Conservation (phyloP, 176 grass and related monocot genomes). For the Tillandsia leiboldiana region DNA sequence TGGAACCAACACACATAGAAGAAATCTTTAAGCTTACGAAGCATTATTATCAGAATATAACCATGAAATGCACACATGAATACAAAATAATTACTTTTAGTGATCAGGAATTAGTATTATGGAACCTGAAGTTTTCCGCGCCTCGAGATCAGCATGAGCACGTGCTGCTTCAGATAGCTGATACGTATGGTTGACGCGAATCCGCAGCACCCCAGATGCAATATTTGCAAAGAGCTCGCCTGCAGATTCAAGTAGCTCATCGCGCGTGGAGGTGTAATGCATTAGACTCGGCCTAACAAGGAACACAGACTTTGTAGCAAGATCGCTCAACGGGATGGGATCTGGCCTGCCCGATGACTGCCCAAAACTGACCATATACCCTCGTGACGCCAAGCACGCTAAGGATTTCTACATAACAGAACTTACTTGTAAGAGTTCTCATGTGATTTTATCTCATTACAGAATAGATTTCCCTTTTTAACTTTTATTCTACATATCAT, state of each 20-base stretch:
- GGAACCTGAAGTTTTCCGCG: conserved; percentile 46
- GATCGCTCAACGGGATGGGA: conserved; percentile 33
- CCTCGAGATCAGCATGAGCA: conserved; percentile 41
- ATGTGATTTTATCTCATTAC: neutral
- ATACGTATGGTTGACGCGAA: conserved; percentile 41
- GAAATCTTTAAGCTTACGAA: neutral
- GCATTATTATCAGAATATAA: neutral
- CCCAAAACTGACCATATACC: conserved; percentile 53
- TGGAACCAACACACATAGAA: too few relatives aligned
- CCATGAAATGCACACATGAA: neutral
- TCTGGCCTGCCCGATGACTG: conserved; percentile 47
- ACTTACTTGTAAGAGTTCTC: neutral
- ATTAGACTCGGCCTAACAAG: conserved; percentile 43
- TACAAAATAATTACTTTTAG: neutral
- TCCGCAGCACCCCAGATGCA: conserved; percentile 12
- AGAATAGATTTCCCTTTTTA: neutral
- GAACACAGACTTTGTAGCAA: conserved; percentile 45
- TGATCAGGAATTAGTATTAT: conserved; percentile 37
- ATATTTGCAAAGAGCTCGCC: conserved; percentile 34
- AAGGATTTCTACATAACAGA: conserved; percentile 32
- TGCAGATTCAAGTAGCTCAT: conserved; percentile 37
- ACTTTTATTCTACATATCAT: neutral
- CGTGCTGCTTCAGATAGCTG: conserved; percentile 39
- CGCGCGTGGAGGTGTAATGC: conserved; percentile 37
- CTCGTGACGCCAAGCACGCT: conserved; percentile 27